Conservation (phyloP, 768 basidiomycete species). For the Rhodotorula paludigena region DNA sequence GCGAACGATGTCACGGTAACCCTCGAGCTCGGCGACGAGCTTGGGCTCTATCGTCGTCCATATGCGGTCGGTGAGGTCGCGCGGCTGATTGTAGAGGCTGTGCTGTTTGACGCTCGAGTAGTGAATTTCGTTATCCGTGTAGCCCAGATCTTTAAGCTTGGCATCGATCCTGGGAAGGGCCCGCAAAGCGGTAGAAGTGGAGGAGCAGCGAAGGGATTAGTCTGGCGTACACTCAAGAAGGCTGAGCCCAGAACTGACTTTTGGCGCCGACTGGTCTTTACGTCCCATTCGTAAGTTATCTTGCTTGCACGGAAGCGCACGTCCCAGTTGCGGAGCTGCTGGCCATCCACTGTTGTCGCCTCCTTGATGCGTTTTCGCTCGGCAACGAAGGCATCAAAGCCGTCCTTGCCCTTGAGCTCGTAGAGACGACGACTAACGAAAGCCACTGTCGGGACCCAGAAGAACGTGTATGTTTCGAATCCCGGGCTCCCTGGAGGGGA, state of each 20-base stretch:
- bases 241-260: too few species aligned
- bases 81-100: neutral
- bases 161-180: constrained; percentile 8
- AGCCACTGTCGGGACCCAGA: neutral
- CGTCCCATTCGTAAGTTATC: neutral
- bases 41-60: constrained; percentile 10
- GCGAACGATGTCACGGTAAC: neutral
- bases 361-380: neutral
- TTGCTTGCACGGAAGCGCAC: too few species aligned
- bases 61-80: constrained; percentile 11
- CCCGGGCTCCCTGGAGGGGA: too few species aligned
- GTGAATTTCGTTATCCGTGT: neutral
- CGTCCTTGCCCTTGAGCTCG: neutral
- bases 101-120: neutral
- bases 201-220: too few species aligned
- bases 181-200: too few species aligned
- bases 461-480: neutral
- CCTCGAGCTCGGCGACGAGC: constrained; percentile 7
- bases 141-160: constrained; percentile 20
- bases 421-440: constrained; percentile 1
- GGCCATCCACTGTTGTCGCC: neutral
- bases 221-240: too few species aligned
- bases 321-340: constrained; percentile 1
- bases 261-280: neutral
- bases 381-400: neutral